phyloP scores from a whole-genome alignment of 768 basidiomycete species.

The Leccinum sublutescens region DNA sequence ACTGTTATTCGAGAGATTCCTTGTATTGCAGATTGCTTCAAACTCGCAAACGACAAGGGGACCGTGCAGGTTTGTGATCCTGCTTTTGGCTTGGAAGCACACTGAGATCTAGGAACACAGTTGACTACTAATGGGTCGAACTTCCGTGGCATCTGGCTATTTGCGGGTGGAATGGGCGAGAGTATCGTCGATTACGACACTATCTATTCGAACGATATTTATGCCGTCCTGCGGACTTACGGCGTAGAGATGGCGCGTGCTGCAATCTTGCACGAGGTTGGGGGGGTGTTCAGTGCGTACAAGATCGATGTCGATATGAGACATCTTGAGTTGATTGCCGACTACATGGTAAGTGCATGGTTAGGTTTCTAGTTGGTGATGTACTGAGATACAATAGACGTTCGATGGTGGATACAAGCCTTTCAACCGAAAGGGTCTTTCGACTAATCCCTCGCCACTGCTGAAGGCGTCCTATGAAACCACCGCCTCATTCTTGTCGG shows the following conservation, averaged over 20 bases:
- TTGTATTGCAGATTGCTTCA: constrained; percentile 86
- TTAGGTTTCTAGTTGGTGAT: neutral
- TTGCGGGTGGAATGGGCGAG: constrained; percentile 49
- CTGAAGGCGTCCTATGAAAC: constrained; percentile 98
- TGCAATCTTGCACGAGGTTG: constrained; percentile 87
- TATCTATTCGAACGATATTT: constrained; percentile 94
- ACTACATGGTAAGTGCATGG: constrained; percentile 84
- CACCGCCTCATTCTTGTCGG: constrained; percentile 88
- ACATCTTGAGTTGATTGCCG: constrained; percentile 95
- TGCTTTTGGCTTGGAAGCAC: neutral
- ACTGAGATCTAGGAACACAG: constrained; percentile 36
- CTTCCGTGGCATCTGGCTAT: constrained; percentile 85
- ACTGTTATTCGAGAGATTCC: constrained; percentile 89
- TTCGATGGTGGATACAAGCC: constrained; percentile 98
- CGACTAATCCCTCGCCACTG: constrained; percentile 89
- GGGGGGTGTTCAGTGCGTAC: constrained; percentile 90
- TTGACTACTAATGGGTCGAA: constrained; percentile 93
- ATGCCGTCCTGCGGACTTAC: constrained; percentile 85
- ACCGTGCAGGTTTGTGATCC: constrained; percentile 40
- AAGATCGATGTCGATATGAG: constrained; percentile 93
- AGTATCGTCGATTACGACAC: constrained; percentile 72
- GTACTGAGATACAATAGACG: constrained; percentile 53
- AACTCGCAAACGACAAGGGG: constrained; percentile 50
- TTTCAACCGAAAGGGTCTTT: constrained; percentile 95
- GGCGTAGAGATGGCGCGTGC: constrained; percentile 96